Evolutionary conservation across 2,329 filamentous ascomycete species (phyloP).

Genomic region (Ceratocystis albifundus): DNA sequence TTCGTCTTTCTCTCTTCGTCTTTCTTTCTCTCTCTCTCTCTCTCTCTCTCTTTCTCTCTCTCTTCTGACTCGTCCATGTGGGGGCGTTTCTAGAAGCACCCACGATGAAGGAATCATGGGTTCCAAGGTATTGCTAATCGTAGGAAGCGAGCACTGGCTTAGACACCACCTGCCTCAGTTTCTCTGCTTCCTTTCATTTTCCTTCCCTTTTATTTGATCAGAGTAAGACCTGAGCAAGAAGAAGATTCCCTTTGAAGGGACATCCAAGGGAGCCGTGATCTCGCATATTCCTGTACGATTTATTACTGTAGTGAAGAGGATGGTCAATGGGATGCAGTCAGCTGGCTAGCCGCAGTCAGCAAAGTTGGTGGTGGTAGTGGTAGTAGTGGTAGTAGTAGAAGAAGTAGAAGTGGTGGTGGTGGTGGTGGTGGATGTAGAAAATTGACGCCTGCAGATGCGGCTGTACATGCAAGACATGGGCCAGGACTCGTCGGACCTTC

Average conservation of each 20-base stretch:
- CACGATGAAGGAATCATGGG: conserved; percentile 1
- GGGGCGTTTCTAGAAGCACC: conserved; percentile 2
- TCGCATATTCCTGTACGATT: background rate
- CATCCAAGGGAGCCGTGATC: background rate
- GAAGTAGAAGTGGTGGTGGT: too few species aligned
- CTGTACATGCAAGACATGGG: background rate
- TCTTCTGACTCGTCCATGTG: conserved; percentile 2
- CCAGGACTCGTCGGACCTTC: conserved; percentile 1
- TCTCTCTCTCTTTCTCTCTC: background rate
- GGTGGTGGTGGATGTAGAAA: too few species aligned
- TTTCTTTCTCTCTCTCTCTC: background rate
- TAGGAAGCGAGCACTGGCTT: background rate
- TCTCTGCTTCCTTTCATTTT: background rate
- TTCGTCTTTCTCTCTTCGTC: background rate
- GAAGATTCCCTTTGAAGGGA: background rate
- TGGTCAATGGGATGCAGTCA: background rate
- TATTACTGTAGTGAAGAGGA: background rate
- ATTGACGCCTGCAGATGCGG: background rate
- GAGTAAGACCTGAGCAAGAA: background rate
- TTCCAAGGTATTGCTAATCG: conserved; percentile 2
- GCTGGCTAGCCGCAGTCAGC: background rate
- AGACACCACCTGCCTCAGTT: background rate
- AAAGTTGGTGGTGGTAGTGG: too few species aligned
- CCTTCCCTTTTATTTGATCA: background rate
- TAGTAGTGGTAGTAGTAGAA: too few species aligned